These are phyloP conservation scores for Umbelopsis isabellina DNA, from an alignment of 192 early-diverging fungal species.

Conservation along the genomic window DNA sequence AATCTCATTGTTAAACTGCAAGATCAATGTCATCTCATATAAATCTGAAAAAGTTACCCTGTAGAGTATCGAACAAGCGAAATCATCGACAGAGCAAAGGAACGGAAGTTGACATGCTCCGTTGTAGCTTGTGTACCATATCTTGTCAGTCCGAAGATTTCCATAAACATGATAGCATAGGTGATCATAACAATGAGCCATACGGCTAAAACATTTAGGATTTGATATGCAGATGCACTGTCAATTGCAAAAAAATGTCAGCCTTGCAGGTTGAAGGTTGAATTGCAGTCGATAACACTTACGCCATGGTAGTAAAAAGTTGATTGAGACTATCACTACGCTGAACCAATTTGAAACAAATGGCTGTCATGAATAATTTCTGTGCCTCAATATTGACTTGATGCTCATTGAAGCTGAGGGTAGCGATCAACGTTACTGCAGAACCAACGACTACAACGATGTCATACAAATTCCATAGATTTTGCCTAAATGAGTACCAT, in stretches of 20 bases:
- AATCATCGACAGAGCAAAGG: constrained; percentile 45
- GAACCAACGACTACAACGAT: constrained; percentile 61
- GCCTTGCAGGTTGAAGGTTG: neutral
- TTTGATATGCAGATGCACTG: constrained; percentile 41
- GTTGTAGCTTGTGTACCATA: constrained; percentile 50
- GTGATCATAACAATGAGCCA: constrained; percentile 61
- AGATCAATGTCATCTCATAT: neutral
- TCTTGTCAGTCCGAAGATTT: constrained; percentile 63
- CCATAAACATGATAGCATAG: constrained; percentile 64
- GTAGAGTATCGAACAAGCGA: constrained; percentile 59
- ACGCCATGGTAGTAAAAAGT: constrained; percentile 64
- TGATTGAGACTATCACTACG: constrained; percentile 61
- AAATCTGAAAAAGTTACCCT: constrained; percentile 39
- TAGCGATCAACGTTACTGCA: constrained; percentile 35
- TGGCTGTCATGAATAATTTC: constrained; percentile 59
- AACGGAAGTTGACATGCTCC: constrained; percentile 57
- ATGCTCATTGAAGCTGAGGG: constrained; percentile 27
- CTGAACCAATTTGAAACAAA: constrained; percentile 61
- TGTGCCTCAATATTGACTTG: constrained; percentile 51
- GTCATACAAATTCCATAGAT: constrained; percentile 69
- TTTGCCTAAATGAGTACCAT: constrained; percentile 50
- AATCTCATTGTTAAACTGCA: neutral
- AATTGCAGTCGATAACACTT: constrained; percentile 21
- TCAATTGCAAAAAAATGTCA: constrained; percentile 1
- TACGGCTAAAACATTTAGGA: constrained; percentile 58